Evolutionary conservation across 345 rosid genomes (phyloP), one percentile per base, ranked within the genome.

Genomic region (Rhizophora apiculata): DNA sequence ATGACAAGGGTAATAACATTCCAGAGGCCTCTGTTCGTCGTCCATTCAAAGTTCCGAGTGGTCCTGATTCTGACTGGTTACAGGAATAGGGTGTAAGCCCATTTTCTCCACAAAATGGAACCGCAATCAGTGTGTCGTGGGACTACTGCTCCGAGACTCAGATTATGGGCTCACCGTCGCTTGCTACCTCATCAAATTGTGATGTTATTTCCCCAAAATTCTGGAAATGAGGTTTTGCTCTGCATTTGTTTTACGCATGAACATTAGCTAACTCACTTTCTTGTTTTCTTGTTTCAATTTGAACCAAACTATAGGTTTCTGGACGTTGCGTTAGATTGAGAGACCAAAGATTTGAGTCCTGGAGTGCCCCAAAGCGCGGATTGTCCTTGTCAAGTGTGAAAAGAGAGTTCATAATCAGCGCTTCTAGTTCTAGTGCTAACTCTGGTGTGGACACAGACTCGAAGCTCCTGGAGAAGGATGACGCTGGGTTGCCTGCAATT

Each of bases 121-220:
- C 39, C 78, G 58, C 86, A 82, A 73, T 74, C 92, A 10, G 77
- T 82, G 74, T 84, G 86, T 73, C 61, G 78, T 6, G 85, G 94
- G 21, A 60, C 78, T 68, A 65, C 79, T 8, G 53, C 84, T 1
- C 85, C 82, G 3, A 81, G 80, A 64, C 71, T 78, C 64, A 61
- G 65, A 55, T 51, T 77, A 5, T 66, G 78, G 39, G 68, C 60
- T 70, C 70, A 31, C 24, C 21, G 65, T 46, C 59, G 58, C 24
- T 49, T 73, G 26, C 43, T 20, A 24, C 19, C 54, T 5, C 52
- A 63, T 13, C 53, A 34, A 63, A 30, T n/a, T 68, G 91, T 87
- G 63, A 83, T 89, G 68, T 0, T 34, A 66, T 32, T 49, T 21
- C 57, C 24, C 5, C 53, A 51, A 54, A 46, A 21, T 59, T 65